A percentile compares a stretch with the other conserved stretches of the same genome.
These are phyloP conservation scores for Chaetomium sp. DNA, from an alignment of 2,329 filamentous ascomycete genomes.

Conservation along the genomic window DNA sequence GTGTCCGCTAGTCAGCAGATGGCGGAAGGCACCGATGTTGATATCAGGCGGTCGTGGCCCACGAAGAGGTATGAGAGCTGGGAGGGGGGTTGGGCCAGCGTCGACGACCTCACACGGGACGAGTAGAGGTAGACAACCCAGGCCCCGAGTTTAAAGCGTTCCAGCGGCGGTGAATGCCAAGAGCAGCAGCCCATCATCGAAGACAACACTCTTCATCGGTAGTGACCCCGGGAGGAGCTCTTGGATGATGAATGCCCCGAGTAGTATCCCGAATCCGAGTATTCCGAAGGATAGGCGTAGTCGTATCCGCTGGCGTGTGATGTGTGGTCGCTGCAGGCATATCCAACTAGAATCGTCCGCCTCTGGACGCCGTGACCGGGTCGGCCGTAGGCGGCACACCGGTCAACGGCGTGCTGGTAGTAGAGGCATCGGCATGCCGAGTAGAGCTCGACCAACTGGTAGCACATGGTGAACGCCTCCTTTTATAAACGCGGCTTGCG, in stretches of 20 bases:
- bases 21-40: slow-evolving; percentile 43
- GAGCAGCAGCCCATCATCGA: slow-evolving; percentile 50
- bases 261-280: slow-evolving; percentile 59
- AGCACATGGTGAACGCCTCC: slow-evolving; percentile 67
- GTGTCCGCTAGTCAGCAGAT: slow-evolving; percentile 29
- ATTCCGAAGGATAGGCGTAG: slow-evolving; percentile 45
- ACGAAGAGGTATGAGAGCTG: slow-evolving; percentile 53
- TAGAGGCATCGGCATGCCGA: slow-evolving; percentile 86
- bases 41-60: slow-evolving; percentile 47
- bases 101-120: slow-evolving; percentile 43
- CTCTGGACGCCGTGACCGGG: slow-evolving; percentile 72
- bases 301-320: slow-evolving; percentile 39
- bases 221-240: slow-evolving; percentile 45
- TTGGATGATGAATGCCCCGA: slow-evolving; percentile 48
- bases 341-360: slow-evolving; percentile 79
- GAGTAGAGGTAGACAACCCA: slow-evolving; percentile 56
- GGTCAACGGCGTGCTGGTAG: slow-evolving; percentile 83
- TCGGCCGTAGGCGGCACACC: slow-evolving; percentile 74
- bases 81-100: slow-evolving; percentile 47
- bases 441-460: slow-evolving; percentile 82
- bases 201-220: slow-evolving; percentile 58
- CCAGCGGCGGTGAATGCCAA: slow-evolving; percentile 47
- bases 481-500: background rate
- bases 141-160: slow-evolving; percentile 47
- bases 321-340: slow-evolving; percentile 67